Conservation (phyloP, 2,329 filamentous ascomycete species). For the Talaromyces rugulosus region DNA sequence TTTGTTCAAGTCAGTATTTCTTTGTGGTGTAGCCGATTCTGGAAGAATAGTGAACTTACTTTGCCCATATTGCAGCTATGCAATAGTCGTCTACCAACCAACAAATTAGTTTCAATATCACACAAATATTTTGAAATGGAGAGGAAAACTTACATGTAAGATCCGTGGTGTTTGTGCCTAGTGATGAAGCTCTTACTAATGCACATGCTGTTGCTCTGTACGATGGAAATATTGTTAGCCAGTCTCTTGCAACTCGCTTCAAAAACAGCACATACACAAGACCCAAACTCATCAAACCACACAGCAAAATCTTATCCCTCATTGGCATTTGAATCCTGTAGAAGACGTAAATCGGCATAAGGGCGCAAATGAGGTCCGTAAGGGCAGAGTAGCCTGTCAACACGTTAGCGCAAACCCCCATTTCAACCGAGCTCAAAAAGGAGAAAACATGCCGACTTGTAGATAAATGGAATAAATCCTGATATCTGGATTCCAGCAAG, state of each 20-base stretch:
- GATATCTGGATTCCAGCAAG: neutral
- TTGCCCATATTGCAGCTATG: neutral
- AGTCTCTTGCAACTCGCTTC: neutral
- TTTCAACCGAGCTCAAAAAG: neutral
- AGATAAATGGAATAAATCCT: neutral
- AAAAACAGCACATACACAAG: neutral
- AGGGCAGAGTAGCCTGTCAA: neutral
- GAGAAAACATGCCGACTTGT: neutral
- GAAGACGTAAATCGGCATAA: neutral
- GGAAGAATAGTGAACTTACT: neutral
- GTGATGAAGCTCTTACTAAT: neutral
- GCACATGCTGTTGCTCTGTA: neutral
- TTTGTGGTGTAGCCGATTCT: neutral
- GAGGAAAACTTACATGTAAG: neutral
- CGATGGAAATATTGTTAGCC: neutral
- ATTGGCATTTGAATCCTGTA: neutral
- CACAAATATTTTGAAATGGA: neutral
- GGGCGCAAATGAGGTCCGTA: neutral
- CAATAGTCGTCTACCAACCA: neutral
- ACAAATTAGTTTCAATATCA: neutral
- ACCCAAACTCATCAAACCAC: neutral
- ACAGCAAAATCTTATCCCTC: neutral
- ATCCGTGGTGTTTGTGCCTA: neutral
- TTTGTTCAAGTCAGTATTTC: neutral
- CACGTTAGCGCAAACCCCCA: neutral